phyloP scores from a whole-genome alignment of 257 asterid genomes.

The Salvia splendens region DNA sequence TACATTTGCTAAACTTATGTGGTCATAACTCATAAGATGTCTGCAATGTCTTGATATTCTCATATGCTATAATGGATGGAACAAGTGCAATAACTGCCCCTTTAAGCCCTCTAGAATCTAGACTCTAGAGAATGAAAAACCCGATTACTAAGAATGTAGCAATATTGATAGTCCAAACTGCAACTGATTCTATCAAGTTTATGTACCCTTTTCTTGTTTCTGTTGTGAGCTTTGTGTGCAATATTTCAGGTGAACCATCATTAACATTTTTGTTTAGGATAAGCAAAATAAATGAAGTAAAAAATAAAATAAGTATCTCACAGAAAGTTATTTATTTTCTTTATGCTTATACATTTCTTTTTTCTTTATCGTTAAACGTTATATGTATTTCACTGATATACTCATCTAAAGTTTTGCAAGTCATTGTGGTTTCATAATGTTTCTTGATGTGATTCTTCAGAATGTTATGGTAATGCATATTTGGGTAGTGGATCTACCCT shows the following conservation, averaged over 20 bases:
- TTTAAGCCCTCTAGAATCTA: not conserved
- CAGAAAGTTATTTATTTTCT: not conserved
- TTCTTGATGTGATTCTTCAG: not conserved
- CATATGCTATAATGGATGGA: slow-evolving; percentile 13
- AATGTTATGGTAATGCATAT: slow-evolving; percentile 20
- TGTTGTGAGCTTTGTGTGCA: not conserved
- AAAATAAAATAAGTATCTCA: not conserved
- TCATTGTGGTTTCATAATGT: slow-evolving; percentile 9
- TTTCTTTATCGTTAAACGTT: not conserved
- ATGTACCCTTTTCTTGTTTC: not conserved
- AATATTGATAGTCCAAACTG: not conserved
- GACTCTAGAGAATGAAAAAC: not conserved
- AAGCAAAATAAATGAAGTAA: not conserved
- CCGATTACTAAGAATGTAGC: slow-evolving; percentile 10
- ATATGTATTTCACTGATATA: not conserved
- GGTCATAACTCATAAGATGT: slow-evolving; percentile 2
- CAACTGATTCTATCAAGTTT: slow-evolving; percentile 18
- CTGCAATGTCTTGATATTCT: slow-evolving; percentile 24
- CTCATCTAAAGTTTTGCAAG: not conserved
- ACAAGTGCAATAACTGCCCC: not conserved
- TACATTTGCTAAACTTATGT: slow-evolving; percentile 24
- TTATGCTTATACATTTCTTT: not conserved
- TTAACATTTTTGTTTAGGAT: slow-evolving; percentile 13
- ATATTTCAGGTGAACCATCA: slow-evolving; percentile 11
- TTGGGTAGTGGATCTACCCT: not conserved